phyloP scores from a whole-genome alignment of 768 basidiomycete species.

The Pholiota molesta region DNA sequence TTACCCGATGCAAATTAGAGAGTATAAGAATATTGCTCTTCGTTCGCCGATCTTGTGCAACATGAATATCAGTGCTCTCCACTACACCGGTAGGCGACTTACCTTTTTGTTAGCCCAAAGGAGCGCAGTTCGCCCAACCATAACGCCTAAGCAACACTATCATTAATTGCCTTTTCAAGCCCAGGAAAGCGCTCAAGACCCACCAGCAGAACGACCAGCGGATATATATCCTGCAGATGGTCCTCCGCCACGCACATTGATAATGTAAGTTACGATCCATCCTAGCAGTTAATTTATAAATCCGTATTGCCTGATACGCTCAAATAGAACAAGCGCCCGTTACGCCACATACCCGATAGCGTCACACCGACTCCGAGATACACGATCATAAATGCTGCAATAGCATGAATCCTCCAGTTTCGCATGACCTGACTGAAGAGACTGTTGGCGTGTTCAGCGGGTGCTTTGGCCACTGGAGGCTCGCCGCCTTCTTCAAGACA shows the following conservation, averaged over 20 bases:
- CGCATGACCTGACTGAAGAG: slow-evolving; percentile 52
- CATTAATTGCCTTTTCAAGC: neutral
- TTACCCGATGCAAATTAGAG: slow-evolving; percentile 48
- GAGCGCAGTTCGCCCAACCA: slow-evolving; percentile 51
- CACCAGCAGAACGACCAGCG: slow-evolving; percentile 41
- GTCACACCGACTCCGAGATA: slow-evolving; percentile 72
- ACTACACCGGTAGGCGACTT: neutral
- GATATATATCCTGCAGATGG: slow-evolving; percentile 13
- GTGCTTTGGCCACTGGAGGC: slow-evolving; percentile 35
- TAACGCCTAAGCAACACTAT: slow-evolving; percentile 41
- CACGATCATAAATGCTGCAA: slow-evolving; percentile 63
- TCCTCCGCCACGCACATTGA: slow-evolving; percentile 13
- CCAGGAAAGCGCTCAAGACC: neutral
- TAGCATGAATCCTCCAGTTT: slow-evolving; percentile 55
- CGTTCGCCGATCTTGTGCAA: slow-evolving; percentile 46
- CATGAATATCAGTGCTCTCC: neutral
- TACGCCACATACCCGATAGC: slow-evolving; percentile 38
- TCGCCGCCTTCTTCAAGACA: slow-evolving; percentile 53
- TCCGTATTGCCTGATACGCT: neutral
- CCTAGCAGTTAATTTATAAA: slow-evolving; percentile 34
- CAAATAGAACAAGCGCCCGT: neutral
- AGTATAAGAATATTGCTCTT: slow-evolving; percentile 51
- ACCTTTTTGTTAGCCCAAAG: slow-evolving; percentile 55
- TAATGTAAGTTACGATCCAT: slow-evolving; percentile 60
- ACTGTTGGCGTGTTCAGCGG: slow-evolving; percentile 34